Base-by-base conservation (phyloP, 306 rosid genomes). In the Sicyos edulis region DNA sequence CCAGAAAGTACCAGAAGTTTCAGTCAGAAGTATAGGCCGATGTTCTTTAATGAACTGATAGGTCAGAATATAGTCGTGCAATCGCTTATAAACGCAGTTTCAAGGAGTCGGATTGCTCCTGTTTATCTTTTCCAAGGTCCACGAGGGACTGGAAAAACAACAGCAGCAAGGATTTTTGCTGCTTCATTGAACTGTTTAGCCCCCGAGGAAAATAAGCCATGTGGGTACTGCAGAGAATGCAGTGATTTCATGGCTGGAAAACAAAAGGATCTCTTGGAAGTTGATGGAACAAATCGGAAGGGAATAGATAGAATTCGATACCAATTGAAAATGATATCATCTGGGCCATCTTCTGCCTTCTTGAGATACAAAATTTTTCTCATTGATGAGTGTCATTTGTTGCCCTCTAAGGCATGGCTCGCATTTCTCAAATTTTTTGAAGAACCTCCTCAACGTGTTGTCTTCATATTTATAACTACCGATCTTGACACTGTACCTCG, bases 81-180 rank as follows among this genome's bases (percentile, higher is more conserved):
- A 80, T 91, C 99, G 8, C 97, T 93, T 54, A 65, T 80, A 60
- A 93, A 81, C 78, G 89, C 99, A 44, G 76, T 86, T 83, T 84
- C 83, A 9, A 90, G 92, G 83, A 82, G 91, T 22, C 82, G 99
- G 26, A 88, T 93, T 71, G 97, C 97, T 75, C 97, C 97, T 3
- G 92, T 93, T 71, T 93, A 93, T 88, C 99, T 93, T 74, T 93
- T 93, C 76, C 97, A 91, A 76, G 99, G 99, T 64, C 96, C 99
- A 29, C 92, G 99, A 8, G 99, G 99, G 24, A 93, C 96, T 68
- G 99, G 99, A 71, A 93, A 93, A 83, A 86, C 97, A 50, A 87
- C 97, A 34, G 78, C 99, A 6, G 96, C 99, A 40, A 86, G 92
- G 78, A 91, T 91, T 80, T 93, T 93, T 78, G 83, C 99, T 47